Evolutionary conservation across 2,329 filamentous ascomycete genomes (phyloP).

Genomic region (Aspergillaceae sp.): DNA sequence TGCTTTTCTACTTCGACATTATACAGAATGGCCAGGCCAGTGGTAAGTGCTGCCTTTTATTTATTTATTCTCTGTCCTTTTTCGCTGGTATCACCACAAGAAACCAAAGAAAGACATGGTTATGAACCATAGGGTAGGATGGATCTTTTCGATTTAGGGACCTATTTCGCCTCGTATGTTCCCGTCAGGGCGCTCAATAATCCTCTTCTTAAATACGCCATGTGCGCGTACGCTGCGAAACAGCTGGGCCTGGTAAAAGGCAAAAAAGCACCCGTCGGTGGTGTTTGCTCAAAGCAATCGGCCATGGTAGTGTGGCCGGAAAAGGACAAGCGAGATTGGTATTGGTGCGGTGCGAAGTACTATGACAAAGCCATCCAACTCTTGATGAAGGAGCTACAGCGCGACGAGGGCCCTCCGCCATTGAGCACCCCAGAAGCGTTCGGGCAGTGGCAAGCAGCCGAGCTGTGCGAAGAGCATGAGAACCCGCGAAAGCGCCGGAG

Average conservation of each 20-base stretch:
- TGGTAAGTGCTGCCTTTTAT: constrained; percentile 36
- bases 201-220: constrained; percentile 43
- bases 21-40: constrained; percentile 51
- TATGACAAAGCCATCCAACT: constrained; percentile 56
- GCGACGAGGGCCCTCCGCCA: constrained; percentile 27
- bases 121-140: constrained; percentile 20
- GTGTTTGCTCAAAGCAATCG: constrained; percentile 38
- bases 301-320: constrained; percentile 48
- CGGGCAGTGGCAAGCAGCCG: constrained; percentile 28
- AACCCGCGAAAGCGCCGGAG: constrained; percentile 37
- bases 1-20: constrained; percentile 53
- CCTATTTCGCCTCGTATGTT: constrained; percentile 53
- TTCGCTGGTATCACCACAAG: too few species aligned
- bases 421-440: constrained; percentile 27
- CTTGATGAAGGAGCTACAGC: constrained; percentile 39
- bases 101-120: too few species aligned
- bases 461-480: constrained; percentile 25
- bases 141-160: constrained; percentile 43
- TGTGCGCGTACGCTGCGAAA: constrained; percentile 55
- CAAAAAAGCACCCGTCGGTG: constrained; percentile 43
- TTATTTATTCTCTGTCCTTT: too few species aligned
- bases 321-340: constrained; percentile 46
- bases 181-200: constrained; percentile 48
- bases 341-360: constrained; percentile 53
- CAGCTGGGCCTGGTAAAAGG: constrained; percentile 49